Conservation (phyloP, 1,139 yeast genomes). For the Saccharomyces pastorianus region DNA sequence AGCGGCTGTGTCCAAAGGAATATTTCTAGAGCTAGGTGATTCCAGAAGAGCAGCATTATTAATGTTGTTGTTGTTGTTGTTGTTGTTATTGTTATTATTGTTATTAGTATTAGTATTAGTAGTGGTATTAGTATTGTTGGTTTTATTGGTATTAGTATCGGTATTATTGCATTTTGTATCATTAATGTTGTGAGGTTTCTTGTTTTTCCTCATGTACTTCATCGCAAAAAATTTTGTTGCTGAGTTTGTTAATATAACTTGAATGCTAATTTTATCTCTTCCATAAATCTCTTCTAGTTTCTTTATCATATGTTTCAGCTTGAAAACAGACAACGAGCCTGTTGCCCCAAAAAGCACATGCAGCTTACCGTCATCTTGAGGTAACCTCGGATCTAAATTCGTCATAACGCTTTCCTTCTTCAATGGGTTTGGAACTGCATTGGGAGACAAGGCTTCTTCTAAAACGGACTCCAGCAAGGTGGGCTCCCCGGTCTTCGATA, state of each 20-base stretch:
- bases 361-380: constrained; percentile 83
- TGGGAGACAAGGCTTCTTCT: constrained; percentile 12
- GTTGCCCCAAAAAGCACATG: constrained; percentile 86
- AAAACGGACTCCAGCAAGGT: constrained; percentile 17
- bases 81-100: background rate
- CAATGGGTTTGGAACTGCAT: constrained; percentile 3
- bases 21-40: no score
- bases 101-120: background rate
- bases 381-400: constrained; percentile 61
- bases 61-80: background rate
- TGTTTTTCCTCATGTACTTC: constrained; percentile 26
- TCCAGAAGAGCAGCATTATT: background rate
- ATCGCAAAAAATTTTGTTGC: constrained; percentile 71
- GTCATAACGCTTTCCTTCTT: background rate
- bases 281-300: constrained; percentile 77
- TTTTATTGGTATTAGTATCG: constrained; percentile 3
- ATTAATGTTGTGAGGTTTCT: background rate
- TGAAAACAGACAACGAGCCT: constrained; percentile 75
- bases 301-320: constrained; percentile 63
- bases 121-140: constrained; percentile 1
- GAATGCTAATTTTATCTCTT: constrained; percentile 61
- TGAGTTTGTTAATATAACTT: constrained; percentile 70
- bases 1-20: no score
- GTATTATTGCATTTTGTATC: background rate
- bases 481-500: constrained; percentile 3